Percentiles rank a stretch among this genome's conserved stretches.
These are phyloP conservation scores for Scytalidium lignicola DNA, from an alignment of 2,329 filamentous ascomycete species.

Conservation along the genomic window DNA sequence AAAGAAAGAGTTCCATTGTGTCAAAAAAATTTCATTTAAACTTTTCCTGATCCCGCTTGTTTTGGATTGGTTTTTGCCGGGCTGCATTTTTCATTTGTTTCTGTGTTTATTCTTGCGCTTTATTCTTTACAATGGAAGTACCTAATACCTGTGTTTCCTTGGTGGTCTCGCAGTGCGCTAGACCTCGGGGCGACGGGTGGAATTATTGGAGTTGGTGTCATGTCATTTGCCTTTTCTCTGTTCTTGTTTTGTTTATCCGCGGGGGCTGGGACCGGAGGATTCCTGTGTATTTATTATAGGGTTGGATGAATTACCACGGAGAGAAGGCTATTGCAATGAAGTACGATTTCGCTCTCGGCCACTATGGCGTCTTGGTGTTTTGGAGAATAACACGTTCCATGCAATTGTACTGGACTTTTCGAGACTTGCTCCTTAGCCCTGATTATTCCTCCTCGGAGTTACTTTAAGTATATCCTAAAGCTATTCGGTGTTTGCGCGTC, in stretches of 20 bases:
- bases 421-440: background rate
- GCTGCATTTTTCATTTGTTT: conserved; percentile 14
- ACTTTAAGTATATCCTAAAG: too few species aligned
- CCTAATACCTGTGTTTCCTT: conserved; percentile 23
- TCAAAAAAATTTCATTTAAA: conserved; percentile 23
- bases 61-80: conserved; percentile 1
- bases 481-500: too few species aligned
- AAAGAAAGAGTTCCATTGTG: conserved; percentile 19
- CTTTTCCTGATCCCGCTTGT: conserved; percentile 4
- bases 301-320: conserved; percentile 11
- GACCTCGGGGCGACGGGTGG: conserved; percentile 14
- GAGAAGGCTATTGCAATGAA: conserved; percentile 17
- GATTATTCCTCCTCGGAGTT: background rate
- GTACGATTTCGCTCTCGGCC: conserved; percentile 18
- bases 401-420: background rate
- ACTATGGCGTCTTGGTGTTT: background rate
- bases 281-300: conserved; percentile 28
- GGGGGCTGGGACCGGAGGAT: conserved; percentile 17
- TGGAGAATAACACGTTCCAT: background rate
- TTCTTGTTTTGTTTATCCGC: conserved; percentile 5
- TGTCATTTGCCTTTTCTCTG: conserved; percentile 19
- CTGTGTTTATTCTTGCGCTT: conserved; percentile 21
- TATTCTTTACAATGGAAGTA: conserved; percentile 17
- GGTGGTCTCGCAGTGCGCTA: conserved; percentile 17
- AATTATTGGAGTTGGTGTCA: conserved; percentile 19